Evolutionary conservation across 495 filamentous ascomycete genomes (phyloP).

Genomic region (Oidiodendron maius): DNA sequence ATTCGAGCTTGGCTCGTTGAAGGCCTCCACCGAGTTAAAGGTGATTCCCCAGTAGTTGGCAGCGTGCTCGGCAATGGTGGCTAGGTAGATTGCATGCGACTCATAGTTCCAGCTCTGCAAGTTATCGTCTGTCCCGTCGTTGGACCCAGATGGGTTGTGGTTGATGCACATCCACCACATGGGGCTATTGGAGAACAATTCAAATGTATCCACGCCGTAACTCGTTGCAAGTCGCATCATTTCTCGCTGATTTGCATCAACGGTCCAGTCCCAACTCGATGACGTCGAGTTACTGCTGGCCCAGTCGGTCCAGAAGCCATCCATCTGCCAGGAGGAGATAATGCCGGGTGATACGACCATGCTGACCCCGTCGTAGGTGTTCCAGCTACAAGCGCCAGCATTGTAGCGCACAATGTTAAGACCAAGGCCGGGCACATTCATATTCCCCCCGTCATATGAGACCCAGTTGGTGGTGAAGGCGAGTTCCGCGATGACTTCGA

Average conservation of each 20-base stretch:
- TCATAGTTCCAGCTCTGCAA: slow-evolving; percentile 33
- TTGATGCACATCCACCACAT: slow-evolving; percentile 37
- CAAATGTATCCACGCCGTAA: slow-evolving; percentile 28
- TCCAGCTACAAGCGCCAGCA: slow-evolving; percentile 30
- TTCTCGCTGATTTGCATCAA: slow-evolving; percentile 24
- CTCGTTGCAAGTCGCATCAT: slow-evolving; percentile 30
- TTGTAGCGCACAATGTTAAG: slow-evolving; percentile 34
- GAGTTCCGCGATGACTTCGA: slow-evolving; percentile 29
- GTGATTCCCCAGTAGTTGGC: slow-evolving; percentile 26
- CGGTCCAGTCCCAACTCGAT: slow-evolving; percentile 28
- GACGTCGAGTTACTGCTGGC: slow-evolving; percentile 20
- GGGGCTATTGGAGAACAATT: slow-evolving; percentile 35
- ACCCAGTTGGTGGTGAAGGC: slow-evolving; percentile 29
- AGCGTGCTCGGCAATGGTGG: slow-evolving; percentile 32
- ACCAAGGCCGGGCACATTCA: slow-evolving; percentile 29
- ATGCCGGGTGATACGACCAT: slow-evolving; percentile 32
- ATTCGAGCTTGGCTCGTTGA: slow-evolving; percentile 33
- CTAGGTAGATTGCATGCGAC: slow-evolving; percentile 31
- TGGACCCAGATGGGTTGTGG: slow-evolving; percentile 31
- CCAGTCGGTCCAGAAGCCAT: slow-evolving; percentile 34
- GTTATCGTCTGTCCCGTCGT: slow-evolving; percentile 26
- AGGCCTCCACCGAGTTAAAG: slow-evolving; percentile 30
- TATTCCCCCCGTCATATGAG: slow-evolving; percentile 15
- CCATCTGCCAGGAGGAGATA: slow-evolving; percentile 27
- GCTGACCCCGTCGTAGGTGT: slow-evolving; percentile 25